Evolutionary conservation across 495 filamentous ascomycete genomes (phyloP).

Genomic region (Penicillium cataractarum): DNA sequence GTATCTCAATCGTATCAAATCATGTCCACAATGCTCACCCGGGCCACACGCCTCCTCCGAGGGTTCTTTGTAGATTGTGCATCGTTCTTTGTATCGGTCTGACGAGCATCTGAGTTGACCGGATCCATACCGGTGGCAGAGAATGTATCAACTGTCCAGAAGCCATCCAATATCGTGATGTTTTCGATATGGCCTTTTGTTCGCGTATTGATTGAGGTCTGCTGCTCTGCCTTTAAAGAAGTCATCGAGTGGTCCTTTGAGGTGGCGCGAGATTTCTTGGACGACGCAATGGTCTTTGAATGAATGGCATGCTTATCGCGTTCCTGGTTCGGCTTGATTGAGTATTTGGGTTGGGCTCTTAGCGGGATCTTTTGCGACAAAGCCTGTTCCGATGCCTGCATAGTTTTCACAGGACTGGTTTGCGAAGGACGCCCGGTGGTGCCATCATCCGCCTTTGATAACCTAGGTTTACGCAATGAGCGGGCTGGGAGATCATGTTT

Average conservation of each 20-base stretch:
- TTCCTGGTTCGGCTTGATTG: background rate
- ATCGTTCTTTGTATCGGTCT: background rate
- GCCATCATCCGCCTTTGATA: constrained; percentile 4
- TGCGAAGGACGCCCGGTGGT: background rate
- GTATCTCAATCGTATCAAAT: background rate
- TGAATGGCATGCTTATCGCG: background rate
- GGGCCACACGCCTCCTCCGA: background rate
- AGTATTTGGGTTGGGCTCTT: background rate
- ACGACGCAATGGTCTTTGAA: background rate
- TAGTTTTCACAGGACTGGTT: background rate
- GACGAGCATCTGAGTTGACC: background rate
- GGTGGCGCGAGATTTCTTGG: background rate
- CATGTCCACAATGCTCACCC: constrained; percentile 2
- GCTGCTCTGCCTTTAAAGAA: background rate
- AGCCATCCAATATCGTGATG: background rate
- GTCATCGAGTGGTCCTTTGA: background rate
- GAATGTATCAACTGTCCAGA: background rate
- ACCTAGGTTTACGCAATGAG: background rate
- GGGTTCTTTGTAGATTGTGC: background rate
- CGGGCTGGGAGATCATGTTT: background rate
- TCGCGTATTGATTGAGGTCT: background rate
- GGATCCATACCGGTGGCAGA: background rate
- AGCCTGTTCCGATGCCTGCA: background rate
- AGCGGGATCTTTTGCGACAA: background rate
- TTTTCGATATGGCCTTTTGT: constrained; percentile 30